These are phyloP conservation scores for Claviceps sorghi DNA, from an alignment of 2,329 filamentous ascomycete genomes.

Conservation along the genomic window DNA sequence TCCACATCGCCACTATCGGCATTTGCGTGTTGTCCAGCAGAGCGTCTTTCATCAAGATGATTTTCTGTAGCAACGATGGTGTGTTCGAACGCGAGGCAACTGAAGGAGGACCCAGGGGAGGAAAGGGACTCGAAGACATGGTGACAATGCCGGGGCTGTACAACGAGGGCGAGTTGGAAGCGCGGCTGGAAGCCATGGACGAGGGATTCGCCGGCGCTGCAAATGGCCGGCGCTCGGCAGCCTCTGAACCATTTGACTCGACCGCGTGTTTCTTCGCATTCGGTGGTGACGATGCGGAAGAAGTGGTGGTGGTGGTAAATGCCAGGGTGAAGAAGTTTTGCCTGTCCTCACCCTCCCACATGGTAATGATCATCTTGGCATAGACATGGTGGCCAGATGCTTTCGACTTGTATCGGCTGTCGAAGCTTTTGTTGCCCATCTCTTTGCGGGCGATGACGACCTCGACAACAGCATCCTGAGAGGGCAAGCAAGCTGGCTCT, in stretches of 20 bases:
- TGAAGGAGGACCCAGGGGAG: slow-evolving; percentile 51
- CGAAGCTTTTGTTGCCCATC: slow-evolving; percentile 24
- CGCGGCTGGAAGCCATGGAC: slow-evolving; percentile 32
- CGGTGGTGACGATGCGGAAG: slow-evolving; percentile 15
- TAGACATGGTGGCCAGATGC: slow-evolving; percentile 31
- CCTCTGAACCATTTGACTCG: slow-evolving; percentile 27
- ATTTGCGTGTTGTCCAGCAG: slow-evolving; percentile 60
- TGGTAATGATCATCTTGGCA: slow-evolving; percentile 63
- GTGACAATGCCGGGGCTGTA: slow-evolving; percentile 37
- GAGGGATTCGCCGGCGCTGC: slow-evolving; percentile 29
- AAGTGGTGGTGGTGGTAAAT: slow-evolving; percentile 47
- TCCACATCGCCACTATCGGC: slow-evolving; percentile 69
- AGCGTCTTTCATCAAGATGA: slow-evolving; percentile 61
- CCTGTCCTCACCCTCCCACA: slow-evolving; percentile 54
- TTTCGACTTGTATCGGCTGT: slow-evolving; percentile 20
- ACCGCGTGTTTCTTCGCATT: slow-evolving; percentile 24
- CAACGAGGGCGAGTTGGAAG: slow-evolving; percentile 31
- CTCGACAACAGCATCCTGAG: slow-evolving; percentile 50
- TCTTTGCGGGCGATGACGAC: slow-evolving; percentile 46
- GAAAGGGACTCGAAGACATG: slow-evolving; percentile 45
- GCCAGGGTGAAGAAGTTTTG: slow-evolving; percentile 60
- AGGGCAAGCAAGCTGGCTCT: slow-evolving; percentile 13
- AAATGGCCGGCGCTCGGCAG: slow-evolving; percentile 31
- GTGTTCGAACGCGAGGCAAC: slow-evolving; percentile 37
- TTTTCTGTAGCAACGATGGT: slow-evolving; percentile 57